Evolutionary conservation across 2,329 filamentous ascomycete genomes (phyloP), one percentile per base, ranked within the genome.

Genomic region (Penicillium sp.): DNA sequence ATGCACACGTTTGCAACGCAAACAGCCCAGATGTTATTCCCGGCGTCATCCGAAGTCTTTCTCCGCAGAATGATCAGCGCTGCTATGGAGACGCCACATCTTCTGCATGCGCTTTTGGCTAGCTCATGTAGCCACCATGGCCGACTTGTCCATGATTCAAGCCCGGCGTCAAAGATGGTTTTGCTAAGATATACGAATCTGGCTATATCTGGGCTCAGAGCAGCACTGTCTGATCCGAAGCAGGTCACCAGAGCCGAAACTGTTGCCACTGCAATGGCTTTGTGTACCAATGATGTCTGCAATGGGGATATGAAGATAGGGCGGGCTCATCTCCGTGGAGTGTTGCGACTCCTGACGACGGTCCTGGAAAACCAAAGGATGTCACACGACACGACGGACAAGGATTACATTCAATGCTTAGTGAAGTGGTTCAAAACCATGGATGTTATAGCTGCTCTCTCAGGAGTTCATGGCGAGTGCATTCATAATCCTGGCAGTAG

Each of bases 231-330:
- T 24, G 45, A 57, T 9, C 24, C 41, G 1, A 32, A 50, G 4
- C 49, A 52, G 28, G 48, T 43, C 11, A 37, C 59, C 9, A 58
- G 50, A n/a, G 40, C 56, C 3, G 56, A 63, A 38, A 63, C 57
- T 9, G 45, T 60, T 9, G 57, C 55, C 9, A 64, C 63, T 13
- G 63, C 63, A 24, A 63, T 66, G 55, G 51, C 57, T 3, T 42
- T 66, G 5, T 66, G 63, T 43, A 66, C 62, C 2, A 65, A 63
- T 45, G 63, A 66, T 55, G 61, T 66, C n/a, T 65, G 62, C 28
- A 64, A 65, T 48, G 63, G 63, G 1, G 59, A 65, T 32, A 56
- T 60, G 50, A 49, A 58, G 9, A 47, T 57, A 27, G 64, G 62
- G 58, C 43, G 53, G 6, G 56, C 54, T 5, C 63, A 65, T 50